Evolutionary conservation across 306 rosid species (phyloP).

Genomic region (Quercus alba): DNA sequence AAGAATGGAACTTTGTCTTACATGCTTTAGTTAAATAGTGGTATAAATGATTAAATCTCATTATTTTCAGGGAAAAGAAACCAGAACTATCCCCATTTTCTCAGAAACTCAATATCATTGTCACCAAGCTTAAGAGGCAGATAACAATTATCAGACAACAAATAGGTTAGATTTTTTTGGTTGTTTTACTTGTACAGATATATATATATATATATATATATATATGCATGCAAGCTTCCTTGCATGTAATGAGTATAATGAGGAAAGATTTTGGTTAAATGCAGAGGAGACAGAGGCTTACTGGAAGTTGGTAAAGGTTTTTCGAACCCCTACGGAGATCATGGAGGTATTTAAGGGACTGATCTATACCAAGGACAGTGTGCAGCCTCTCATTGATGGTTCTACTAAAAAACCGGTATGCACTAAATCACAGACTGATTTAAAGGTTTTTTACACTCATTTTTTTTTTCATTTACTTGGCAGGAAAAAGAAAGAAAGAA

Average conservation of each 20-base stretch:
- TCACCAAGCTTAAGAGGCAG: constrained; percentile 49
- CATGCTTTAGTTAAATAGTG: too few relatives aligned
- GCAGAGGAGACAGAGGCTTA: constrained; percentile 23
- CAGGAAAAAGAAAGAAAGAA: too few relatives aligned
- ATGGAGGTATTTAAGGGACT: constrained; percentile 33
- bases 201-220: too few relatives aligned
- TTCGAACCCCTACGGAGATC: constrained; percentile 42
- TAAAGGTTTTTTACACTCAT: too few relatives aligned
- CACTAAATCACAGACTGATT: too few relatives aligned
- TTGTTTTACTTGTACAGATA: background rate
- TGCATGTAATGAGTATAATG: background rate
- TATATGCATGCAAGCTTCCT: background rate
- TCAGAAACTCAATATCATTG: constrained; percentile 50
- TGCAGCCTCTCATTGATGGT: constrained; percentile 48
- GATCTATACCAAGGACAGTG: constrained; percentile 29
- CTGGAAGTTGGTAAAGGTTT: constrained; percentile 12
- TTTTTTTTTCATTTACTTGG: too few relatives aligned
- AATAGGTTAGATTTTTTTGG: constrained; percentile 29
- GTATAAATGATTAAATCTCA: background rate
- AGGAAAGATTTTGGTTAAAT: background rate
- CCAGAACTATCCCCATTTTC: constrained; percentile 53
- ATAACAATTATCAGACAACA: constrained; percentile 32
- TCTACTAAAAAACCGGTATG: constrained; percentile 31
- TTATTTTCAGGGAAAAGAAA: constrained; percentile 33
- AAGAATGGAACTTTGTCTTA: too few relatives aligned